Evolutionary conservation across 345 rosid species (phyloP), one percentile per base, ranked within the genome.

Genomic region (Populus deltoides): DNA sequence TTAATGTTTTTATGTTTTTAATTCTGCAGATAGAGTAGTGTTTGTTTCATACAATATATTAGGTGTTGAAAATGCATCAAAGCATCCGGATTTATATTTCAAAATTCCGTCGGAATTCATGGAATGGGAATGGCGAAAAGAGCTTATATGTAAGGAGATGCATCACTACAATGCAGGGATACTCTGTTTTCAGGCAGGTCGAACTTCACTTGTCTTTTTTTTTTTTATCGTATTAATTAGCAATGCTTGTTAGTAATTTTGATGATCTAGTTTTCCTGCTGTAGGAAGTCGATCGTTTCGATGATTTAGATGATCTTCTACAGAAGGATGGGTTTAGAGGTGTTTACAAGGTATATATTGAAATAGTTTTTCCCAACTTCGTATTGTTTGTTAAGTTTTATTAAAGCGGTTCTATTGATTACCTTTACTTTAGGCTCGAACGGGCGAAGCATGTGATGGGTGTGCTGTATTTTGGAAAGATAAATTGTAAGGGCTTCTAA

Each of bases 401-500:
- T 24, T 77, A 41, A 72, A 25, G 43, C 24, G 22, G 70, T 68
- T 62, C n/a, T 79, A 39, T 24, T 80, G 76, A 51, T 81, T 79
- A 59, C 41, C 29, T 78, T 76, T 75, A 68, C 74, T 80, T 27
- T 80, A 94, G 99, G 87, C 86, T 47, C 97, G 98, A 68, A 95
- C 94, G 11, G 97, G 98, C 77, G 94, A 89, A 77, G 94, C 92
- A 29, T 77, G 72, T 79, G 99, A 95, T 86, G 98, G 98, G 39
- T 92, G 97, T 84, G 97, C 99, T 68, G 84, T 90, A 55, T 94
- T 91, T 84, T 94, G 97, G 98, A 90, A 87, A 78, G 88, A 89
- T 2, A 80, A 88, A 43, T 65, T 57, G 98, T 94, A 89, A 92
- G 89, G 63, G 68, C 66, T 16, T 63, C 62, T 25, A 8, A 43